These are phyloP conservation scores for Cochlearia excelsa DNA, from an alignment of 345 rosid species.

Conservation along the genomic window DNA sequence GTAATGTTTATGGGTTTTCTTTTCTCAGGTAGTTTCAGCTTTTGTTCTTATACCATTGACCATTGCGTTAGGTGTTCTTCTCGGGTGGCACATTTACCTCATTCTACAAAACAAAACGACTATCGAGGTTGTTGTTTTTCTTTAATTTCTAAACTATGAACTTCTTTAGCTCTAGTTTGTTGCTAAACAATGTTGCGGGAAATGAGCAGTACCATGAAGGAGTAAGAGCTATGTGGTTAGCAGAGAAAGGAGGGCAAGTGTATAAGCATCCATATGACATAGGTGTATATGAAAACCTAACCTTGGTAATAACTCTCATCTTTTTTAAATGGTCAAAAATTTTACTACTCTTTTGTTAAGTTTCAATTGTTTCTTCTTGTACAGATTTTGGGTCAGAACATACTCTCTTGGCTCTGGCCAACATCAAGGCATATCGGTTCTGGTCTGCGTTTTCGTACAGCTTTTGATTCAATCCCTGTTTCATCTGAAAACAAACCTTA, in stretches of 20 bases:
- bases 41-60: constrained; percentile 65
- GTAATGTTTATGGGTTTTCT: constrained; percentile 15
- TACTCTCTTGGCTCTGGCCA: constrained; percentile 79
- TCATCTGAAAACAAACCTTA: constrained; percentile 36
- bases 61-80: constrained; percentile 61
- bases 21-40: constrained; percentile 65
- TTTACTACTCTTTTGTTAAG: background rate
- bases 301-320: constrained; percentile 42
- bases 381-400: constrained; percentile 76
- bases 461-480: constrained; percentile 42
- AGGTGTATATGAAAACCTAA: constrained; percentile 65
- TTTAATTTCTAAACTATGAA: constrained; percentile 10
- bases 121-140: constrained; percentile 58
- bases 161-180: background rate
- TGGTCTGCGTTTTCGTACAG: constrained; percentile 72
- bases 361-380: constrained; percentile 21
- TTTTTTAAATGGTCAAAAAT: constrained; percentile 6
- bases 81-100: constrained; percentile 89
- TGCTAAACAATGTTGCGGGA: constrained; percentile 12
- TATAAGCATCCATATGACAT: constrained; percentile 88
- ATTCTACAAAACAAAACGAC: constrained; percentile 83
- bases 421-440: constrained; percentile 57
- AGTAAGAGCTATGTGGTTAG: constrained; percentile 90
- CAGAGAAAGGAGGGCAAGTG: constrained; percentile 79
- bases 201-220: constrained; percentile 83